Evolutionary conservation across 169 alveolate genomes (phyloP).

Genomic region (Cytauxzoon felis): DNA sequence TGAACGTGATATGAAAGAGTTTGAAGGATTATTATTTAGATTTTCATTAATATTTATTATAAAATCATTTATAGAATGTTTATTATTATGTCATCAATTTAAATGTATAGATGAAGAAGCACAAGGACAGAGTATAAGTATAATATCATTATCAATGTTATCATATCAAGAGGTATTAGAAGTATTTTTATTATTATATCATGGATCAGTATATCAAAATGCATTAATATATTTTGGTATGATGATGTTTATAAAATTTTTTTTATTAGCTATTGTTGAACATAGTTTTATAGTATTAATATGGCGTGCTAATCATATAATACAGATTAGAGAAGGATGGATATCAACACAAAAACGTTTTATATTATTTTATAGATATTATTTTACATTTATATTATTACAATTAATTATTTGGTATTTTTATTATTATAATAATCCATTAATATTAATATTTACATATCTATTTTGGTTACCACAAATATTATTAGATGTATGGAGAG

Average conservation of each 20-base stretch:
- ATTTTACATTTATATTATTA: conserved; percentile 38
- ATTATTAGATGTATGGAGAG: conserved; percentile 74
- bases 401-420: conserved; percentile 26
- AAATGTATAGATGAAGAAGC: conserved; percentile 20
- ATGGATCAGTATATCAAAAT: conserved; percentile 43
- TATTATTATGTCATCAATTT: conserved; percentile 22
- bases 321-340: conserved; percentile 69
- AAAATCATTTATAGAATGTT: conserved; percentile 11
- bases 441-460: conserved; percentile 48
- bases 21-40: background rate
- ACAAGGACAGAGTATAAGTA: conserved; percentile 45
- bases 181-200: conserved; percentile 60
- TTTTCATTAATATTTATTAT: conserved; percentile 9
- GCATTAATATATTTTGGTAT: conserved; percentile 23
- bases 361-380: conserved; percentile 56
- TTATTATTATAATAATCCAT: conserved; percentile 42
- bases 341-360: conserved; percentile 63
- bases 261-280: conserved; percentile 63
- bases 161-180: conserved; percentile 68
- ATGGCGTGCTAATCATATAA: conserved; percentile 72
- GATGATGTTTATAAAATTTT: conserved; percentile 55
- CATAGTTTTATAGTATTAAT: conserved; percentile 63
- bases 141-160: conserved; percentile 57
- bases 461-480: conserved; percentile 78
- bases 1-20: conserved; percentile 40